These are phyloP conservation scores for Sarcocystis neurona DNA, from an alignment of 169 alveolate genomes.

Conservation along the genomic window DNA sequence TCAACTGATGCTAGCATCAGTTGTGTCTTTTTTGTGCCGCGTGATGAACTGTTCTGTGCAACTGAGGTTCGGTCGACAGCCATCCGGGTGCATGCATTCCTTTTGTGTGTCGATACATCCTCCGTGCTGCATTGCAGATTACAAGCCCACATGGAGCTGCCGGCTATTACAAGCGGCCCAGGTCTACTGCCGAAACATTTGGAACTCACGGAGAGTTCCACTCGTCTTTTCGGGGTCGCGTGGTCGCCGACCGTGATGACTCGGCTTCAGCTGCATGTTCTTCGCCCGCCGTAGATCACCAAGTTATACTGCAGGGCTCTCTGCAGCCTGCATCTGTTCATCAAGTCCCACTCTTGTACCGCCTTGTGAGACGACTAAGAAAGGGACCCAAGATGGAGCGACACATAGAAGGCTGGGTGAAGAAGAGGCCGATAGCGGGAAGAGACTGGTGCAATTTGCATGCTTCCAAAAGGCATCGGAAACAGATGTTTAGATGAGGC, in stretches of 20 bases:
- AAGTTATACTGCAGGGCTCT: background rate
- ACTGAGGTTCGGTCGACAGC: too few relatives aligned
- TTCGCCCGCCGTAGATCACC: background rate
- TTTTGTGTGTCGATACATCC: too few relatives aligned
- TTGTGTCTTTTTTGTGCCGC: too few relatives aligned
- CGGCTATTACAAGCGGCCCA: background rate
- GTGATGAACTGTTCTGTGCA: too few relatives aligned
- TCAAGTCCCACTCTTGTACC: background rate
- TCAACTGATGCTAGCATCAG: too few relatives aligned
- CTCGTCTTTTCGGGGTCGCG: background rate
- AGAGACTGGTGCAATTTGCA: slow-evolving; percentile 65
- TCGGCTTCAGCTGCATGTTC: background rate
- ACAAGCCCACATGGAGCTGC: slow-evolving; percentile 2
- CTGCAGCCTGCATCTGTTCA: slow-evolving; percentile 3
- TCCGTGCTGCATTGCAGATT: too few relatives aligned
- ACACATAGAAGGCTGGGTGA: slow-evolving; percentile 59
- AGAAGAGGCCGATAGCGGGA: slow-evolving; percentile 63
- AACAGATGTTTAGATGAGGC: slow-evolving; percentile 34
- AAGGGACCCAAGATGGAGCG: slow-evolving; percentile 50
- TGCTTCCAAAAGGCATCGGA: slow-evolving; percentile 54
- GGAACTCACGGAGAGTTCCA: background rate
- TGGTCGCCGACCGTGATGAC: background rate
- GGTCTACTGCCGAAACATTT: slow-evolving; percentile 6
- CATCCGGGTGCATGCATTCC: too few relatives aligned
- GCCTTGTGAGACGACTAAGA: background rate